Evolutionary conservation across 2,329 filamentous ascomycete species (phyloP), one percentile per base, ranked within the genome.

Genomic region (Rutstroemia sp.): DNA sequence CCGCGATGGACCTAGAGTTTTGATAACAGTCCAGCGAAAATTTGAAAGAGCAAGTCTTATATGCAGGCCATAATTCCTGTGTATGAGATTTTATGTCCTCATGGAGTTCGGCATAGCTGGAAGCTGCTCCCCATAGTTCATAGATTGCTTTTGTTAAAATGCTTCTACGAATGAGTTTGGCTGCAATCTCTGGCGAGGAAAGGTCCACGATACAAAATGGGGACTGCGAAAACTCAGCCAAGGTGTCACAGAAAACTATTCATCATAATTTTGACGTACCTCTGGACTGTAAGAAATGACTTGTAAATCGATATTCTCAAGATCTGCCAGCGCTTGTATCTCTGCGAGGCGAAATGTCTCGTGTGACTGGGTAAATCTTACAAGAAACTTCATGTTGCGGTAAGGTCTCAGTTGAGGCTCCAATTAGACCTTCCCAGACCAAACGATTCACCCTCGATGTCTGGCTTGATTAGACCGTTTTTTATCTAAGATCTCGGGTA

Each of bases 271-370:
- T 12, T 10, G 30, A 73, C 86, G 70, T 80, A 95, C 91, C 71
- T 84, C 79, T 60, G 84, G 74, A 59, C 79, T 80, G 70, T 97
- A 96, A 7, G 77, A 80, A n/a, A 92, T 64, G 58, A 96, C 79
- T 63, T 88, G 78, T 52, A 96, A 69, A 23, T 86, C 72, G 38
- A 94, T 75, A 9, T 78, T 78, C 56, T 84, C 80, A 5, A 92
- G 70, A 9, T 82, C 75, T 4, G 90, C 91, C 19, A 99, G 76
- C 23, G 94, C 85, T 67, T 92, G 76, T 14, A 96, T 80, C 72
- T 99, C 94, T 3, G 92, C 83, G 56, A 84, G 77, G 41, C 92
- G 87, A 70, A 99, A 99, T n/a, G 83, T 87, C 75, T 96, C 90
- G 71, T 97, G 92, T 57, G 81, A 78, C 72, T 97, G 94, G 46